phyloP scores from a whole-genome alignment of 495 filamentous ascomycete species.

The Podospora fimiseda region DNA sequence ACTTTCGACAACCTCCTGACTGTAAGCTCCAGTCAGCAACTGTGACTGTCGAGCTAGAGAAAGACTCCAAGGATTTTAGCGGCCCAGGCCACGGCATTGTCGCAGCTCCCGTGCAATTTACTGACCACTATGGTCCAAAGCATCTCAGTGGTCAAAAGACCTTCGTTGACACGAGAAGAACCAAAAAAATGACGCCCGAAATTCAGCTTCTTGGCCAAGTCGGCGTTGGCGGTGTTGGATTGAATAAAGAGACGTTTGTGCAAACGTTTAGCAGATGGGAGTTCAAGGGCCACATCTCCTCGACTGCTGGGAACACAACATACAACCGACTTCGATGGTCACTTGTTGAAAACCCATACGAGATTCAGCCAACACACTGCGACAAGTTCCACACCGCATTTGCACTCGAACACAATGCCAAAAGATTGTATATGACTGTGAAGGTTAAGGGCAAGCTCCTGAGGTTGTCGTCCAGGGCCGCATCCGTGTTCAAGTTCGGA shows the following conservation, averaged over 20 bases:
- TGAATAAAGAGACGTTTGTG: conserved; percentile 10
- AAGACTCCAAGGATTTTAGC: conserved; percentile 9
- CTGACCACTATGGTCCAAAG: conserved; percentile 16
- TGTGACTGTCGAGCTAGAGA: conserved; percentile 20
- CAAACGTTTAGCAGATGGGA: conserved; percentile 10
- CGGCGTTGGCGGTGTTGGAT: conserved; percentile 14
- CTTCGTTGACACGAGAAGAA: neutral
- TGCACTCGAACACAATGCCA: conserved; percentile 27
- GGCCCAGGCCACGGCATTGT: neutral
- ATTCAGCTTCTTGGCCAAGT: conserved; percentile 8
- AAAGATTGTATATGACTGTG: conserved; percentile 28
- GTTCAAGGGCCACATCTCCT: conserved; percentile 11
- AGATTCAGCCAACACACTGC: conserved; percentile 23
- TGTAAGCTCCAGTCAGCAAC: conserved; percentile 28
- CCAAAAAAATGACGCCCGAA: conserved; percentile 5
- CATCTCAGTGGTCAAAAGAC: conserved; percentile 7
- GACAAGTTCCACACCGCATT: conserved; percentile 30
- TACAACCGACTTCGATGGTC: conserved; percentile 25
- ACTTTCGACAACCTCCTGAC: conserved; percentile 22
- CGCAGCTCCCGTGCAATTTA: conserved; percentile 15
- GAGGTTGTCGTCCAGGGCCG: conserved; percentile 6
- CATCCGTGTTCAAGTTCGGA: conserved; percentile 13
- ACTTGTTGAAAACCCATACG: conserved; percentile 23
- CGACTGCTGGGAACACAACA: conserved; percentile 1
- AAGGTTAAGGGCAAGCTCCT: conserved; percentile 22